Percentiles rank a stretch among this genome's conserved stretches.
These are phyloP conservation scores for Suhomyces kilbournensis DNA, from an alignment of 805 yeast genomes.

Conservation along the genomic window DNA sequence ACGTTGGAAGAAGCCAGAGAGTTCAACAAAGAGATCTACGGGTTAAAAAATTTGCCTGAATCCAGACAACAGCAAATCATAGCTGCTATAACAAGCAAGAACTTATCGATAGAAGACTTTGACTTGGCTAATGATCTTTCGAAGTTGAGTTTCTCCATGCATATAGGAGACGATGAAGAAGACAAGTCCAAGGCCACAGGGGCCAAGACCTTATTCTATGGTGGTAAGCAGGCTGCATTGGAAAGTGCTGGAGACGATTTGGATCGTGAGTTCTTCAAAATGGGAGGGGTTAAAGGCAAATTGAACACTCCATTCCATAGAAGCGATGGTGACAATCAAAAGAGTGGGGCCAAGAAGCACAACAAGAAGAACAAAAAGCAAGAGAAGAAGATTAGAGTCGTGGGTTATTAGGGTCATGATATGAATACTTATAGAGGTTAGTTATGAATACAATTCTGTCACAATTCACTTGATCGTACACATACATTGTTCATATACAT, in stretches of 20 bases:
- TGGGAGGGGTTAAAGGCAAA: constrained; percentile 62
- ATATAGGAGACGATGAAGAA: constrained; percentile 43
- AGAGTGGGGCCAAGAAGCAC: constrained; percentile 50
- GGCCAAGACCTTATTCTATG: constrained; percentile 54
- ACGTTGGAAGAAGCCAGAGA: constrained; percentile 37
- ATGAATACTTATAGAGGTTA: neutral
- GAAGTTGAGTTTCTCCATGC: constrained; percentile 75
- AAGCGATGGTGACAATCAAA: constrained; percentile 19
- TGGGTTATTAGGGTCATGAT: constrained; percentile 6
- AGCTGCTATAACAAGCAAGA: constrained; percentile 58
- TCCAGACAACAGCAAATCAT: constrained; percentile 69
- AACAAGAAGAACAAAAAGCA: constrained; percentile 74
- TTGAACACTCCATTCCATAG: constrained; percentile 74
- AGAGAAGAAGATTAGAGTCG: constrained; percentile 41
- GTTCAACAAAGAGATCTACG: constrained; percentile 76
- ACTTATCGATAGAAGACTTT: constrained; percentile 48
- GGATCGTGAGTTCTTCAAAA: constrained; percentile 80
- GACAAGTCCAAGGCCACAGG: constrained; percentile 16
- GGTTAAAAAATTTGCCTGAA: constrained; percentile 62
- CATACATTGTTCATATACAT: too few species aligned
- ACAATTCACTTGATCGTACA: too few species aligned
- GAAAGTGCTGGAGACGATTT: constrained; percentile 77
- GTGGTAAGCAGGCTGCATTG: constrained; percentile 80
- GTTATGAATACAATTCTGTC: too few species aligned
- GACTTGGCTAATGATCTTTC: constrained; percentile 69